Base-by-base conservation (phyloP, 2,329 filamentous ascomycete genomes). In the Atkinsonella hypoxylon region DNA sequence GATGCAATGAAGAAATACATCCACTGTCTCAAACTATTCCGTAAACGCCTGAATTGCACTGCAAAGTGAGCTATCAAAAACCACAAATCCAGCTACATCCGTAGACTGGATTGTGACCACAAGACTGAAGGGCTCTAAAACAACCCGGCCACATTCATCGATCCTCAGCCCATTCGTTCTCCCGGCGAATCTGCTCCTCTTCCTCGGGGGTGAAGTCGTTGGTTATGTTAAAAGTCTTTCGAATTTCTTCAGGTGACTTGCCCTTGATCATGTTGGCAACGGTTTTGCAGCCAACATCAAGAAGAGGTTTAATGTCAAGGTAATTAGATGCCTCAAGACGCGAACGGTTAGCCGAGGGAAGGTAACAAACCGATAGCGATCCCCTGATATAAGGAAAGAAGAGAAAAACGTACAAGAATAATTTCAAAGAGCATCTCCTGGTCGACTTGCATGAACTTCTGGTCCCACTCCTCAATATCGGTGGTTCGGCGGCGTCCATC, bases 201-300 rank as follows among this genome's bases (percentile, higher is more conserved):
- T 98, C 93, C 70, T 98, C 93, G 2, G 91, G 89, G 0, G 93
- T 97, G 73, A 98, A 98, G 69, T 98, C 93, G 62, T 98, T 98
- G 63, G 94, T 93, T 64, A 98, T 98, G 74, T 98, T 98, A 77
- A 98, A 98, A 0, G 93, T 98, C 79, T 97, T 98, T 48, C 93
- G 87, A 62, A 98, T 98, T 75, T 98, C 93, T 68, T 98, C 93
- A 3, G 93, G 93, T 0, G 89, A 95, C 79, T 98, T 98, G 73
- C 93, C 93, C 86, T 98, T 98, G 78, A 98, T 98, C 93, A 98
- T 98, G 74, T 98, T 98, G 55, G 93, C 93, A 15, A 98, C 93
- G 0, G 93, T 98, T 81, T 98, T 48, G 38, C 93, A 98, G 55
- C 93, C 93, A 53, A 97, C 91, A 58, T 98, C 93, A 30, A 98